Conservation (phyloP, 345 rosid species). For the Diplotaxis tenuifolia region DNA sequence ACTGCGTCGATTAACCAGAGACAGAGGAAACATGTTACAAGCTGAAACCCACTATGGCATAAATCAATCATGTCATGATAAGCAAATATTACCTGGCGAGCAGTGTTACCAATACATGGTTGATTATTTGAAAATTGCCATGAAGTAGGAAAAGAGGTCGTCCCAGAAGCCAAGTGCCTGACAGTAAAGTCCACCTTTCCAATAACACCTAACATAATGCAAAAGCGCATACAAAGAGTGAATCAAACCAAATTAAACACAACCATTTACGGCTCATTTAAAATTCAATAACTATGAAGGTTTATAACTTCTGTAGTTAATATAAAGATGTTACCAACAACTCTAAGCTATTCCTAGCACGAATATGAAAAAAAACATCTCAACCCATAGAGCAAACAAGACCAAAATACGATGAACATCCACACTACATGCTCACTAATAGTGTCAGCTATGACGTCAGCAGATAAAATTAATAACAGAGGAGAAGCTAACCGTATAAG, state of each 20-base stretch:
- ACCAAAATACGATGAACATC: not conserved
- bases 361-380: too few relatives aligned
- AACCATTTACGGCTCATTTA: not conserved
- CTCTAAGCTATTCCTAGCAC: not conserved
- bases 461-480: not conserved
- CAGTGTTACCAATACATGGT: constrained; percentile 63
- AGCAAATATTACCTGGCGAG: constrained; percentile 54
- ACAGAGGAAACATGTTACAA: constrained; percentile 11
- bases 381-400: not conserved
- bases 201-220: constrained; percentile 55
- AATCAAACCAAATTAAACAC: not conserved
- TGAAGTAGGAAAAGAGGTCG: constrained; percentile 62
- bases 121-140: constrained; percentile 61
- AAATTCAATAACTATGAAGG: not conserved
- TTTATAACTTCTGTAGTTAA: not conserved
- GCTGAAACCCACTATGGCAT: not conserved
- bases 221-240: constrained; percentile 11
- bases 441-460: constrained; percentile 4
- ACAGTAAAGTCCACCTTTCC: constrained; percentile 98
- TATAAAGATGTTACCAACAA: not conserved
- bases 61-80: not conserved
- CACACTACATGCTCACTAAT: not conserved
- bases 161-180: constrained; percentile 80
- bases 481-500: constrained; percentile 66
- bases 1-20: constrained; percentile 48